Percentiles rank a stretch among this genome's conserved stretches.
Conservation (phyloP, 2,329 filamentous ascomycete genomes). For the Aspergillus uvarum region DNA sequence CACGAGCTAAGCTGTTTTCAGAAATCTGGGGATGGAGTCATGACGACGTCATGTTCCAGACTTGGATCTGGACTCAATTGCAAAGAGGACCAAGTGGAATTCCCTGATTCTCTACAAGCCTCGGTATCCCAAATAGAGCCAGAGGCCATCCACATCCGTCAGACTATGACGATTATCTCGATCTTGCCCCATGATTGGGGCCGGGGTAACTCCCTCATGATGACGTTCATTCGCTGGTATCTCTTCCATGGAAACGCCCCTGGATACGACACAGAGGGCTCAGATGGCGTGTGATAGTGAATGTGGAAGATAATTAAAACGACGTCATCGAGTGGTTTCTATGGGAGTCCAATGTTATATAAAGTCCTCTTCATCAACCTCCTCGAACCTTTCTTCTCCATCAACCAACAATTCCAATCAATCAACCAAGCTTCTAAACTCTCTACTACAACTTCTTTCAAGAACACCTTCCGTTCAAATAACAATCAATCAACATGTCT, state of each 20-base stretch:
- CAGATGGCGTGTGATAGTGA: background rate
- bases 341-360: slow-evolving; percentile 19
- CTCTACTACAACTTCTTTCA: slow-evolving; percentile 2
- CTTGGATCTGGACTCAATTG: background rate
- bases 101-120: background rate
- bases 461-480: slow-evolving; percentile 1
- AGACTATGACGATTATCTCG: slow-evolving; percentile 1
- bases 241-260: slow-evolving; percentile 1
- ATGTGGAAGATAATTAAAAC: background rate
- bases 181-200: background rate
- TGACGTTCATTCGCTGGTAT: slow-evolving; percentile 6
- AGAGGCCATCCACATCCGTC: background rate
- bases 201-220: slow-evolving; percentile 7
- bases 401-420: slow-evolving; percentile 13
- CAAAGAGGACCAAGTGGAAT: background rate
- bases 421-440: background rate
- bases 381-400: background rate
- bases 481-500: slow-evolving; percentile 53
- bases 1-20: background rate
- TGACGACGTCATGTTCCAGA: slow-evolving; percentile 3
- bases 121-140: background rate
- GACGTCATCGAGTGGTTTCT: slow-evolving; percentile 21
- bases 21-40: background rate
- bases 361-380: slow-evolving; percentile 15
- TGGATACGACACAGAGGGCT: background rate